phyloP scores from a whole-genome alignment of 768 basidiomycete species.

The Suillus clintonianus region DNA sequence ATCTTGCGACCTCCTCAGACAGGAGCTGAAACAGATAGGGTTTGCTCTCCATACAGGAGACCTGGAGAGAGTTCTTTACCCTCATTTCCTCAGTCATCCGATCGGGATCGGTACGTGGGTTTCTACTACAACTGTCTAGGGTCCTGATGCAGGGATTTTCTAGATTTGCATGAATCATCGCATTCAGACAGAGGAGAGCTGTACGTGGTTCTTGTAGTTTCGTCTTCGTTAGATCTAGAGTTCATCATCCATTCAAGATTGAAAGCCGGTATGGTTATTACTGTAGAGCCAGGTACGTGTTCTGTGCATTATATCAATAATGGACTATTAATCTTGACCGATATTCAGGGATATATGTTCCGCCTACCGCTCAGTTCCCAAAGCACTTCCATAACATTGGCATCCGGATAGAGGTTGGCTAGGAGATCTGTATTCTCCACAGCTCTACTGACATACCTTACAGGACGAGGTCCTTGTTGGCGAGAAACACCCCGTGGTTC shows the following conservation, averaged over 20 bases:
- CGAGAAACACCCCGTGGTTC: conserved; percentile 57
- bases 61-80: conserved; percentile 77
- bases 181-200: conserved; percentile 54
- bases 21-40: conserved; percentile 71
- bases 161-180: conserved; percentile 88
- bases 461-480: conserved; percentile 77
- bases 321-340: conserved; percentile 7
- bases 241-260: conserved; percentile 45
- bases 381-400: conserved; percentile 89
- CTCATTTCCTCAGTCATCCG: conserved; percentile 90
- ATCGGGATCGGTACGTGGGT: conserved; percentile 76
- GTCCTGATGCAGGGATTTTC: conserved; percentile 10
- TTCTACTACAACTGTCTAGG: conserved; percentile 1
- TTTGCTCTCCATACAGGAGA: conserved; percentile 48
- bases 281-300: conserved; percentile 78
- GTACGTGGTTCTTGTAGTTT: conserved; percentile 38
- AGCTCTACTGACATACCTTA: conserved; percentile 8
- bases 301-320: neutral
- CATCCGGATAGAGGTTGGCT: conserved; percentile 81
- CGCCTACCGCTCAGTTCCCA: conserved; percentile 75
- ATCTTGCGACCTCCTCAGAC: conserved; percentile 65
- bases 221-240: conserved; percentile 4
- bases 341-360: conserved; percentile 79
- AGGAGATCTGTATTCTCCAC: neutral
- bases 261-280: conserved; percentile 86